These are phyloP conservation scores for Chytriomyces sp. DNA, from an alignment of 192 early-diverging fungal species.

Conservation along the genomic window DNA sequence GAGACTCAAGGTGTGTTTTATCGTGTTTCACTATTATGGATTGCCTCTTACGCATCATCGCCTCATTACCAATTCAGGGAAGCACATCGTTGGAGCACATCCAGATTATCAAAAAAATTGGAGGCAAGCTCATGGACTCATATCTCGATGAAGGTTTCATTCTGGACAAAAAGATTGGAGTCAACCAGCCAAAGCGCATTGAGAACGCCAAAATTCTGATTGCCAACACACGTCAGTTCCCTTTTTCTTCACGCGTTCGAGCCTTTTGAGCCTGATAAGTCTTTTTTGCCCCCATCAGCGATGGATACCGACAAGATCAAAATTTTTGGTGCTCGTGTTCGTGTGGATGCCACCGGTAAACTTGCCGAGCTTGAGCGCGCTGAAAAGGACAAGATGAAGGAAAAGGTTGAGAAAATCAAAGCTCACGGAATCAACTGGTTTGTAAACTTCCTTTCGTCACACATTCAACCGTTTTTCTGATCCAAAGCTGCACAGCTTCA, in stretches of 20 bases:
- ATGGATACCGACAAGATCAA: slow-evolving; percentile 99
- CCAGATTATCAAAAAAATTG: slow-evolving; percentile 99
- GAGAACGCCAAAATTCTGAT: slow-evolving; percentile 96
- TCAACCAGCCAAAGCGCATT: slow-evolving; percentile 95
- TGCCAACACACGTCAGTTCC: slow-evolving; percentile 91
- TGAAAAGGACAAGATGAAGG: slow-evolving; percentile 97
- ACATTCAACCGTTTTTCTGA: neutral
- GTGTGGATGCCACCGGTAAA: slow-evolving; percentile 95
- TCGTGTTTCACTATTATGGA: neutral
- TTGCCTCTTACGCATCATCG: neutral
- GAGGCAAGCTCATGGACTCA: slow-evolving; percentile 92
- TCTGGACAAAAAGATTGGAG: slow-evolving; percentile 98
- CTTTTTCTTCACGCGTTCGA: neutral
- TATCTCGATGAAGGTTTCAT: slow-evolving; percentile 98
- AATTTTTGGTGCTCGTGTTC: slow-evolving; percentile 96
- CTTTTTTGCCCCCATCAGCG: slow-evolving; percentile 55
- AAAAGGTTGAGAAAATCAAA: slow-evolving; percentile 98
- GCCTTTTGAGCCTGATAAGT: neutral
- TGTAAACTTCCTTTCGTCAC: neutral
- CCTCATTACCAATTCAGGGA: slow-evolving; percentile 47
- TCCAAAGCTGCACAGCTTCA: slow-evolving; percentile 64
- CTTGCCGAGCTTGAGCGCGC: slow-evolving; percentile 98
- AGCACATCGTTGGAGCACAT: slow-evolving; percentile 98
- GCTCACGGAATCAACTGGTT: slow-evolving; percentile 93
- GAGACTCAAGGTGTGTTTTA: slow-evolving; percentile 72